Evolutionary conservation across 768 basidiomycete genomes (phyloP), one percentile per base, ranked within the genome.

Genomic region (Lyophyllum shimeji): DNA sequence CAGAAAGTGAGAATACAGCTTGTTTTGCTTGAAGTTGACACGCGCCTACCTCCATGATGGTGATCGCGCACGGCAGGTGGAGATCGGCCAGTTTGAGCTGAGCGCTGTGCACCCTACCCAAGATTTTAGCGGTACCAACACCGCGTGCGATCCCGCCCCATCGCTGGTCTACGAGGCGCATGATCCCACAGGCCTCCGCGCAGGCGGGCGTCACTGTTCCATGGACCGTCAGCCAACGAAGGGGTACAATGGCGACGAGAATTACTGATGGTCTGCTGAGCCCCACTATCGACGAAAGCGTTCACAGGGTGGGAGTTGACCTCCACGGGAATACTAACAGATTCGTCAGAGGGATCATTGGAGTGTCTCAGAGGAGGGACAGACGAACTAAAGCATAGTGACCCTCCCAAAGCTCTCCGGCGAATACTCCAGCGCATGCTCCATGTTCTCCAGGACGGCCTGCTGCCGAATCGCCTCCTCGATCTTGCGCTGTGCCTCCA

Each of bases 241-340:
- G 34, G 34, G 17, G 2, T 18, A 29, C 25, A n/a, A 18, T 7
- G 17, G 17, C 21, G 18, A 4, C 4, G 25, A n/a, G 12, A 11
- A 18, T 27, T 64, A 95, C 95, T 98, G 74, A 98, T 98, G 1
- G 96, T 99, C 59, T 85, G 85, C 65, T 99, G 97, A 11, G 97
- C 97, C 40, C 96, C 97, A 60, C 94, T 97, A 69, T 99, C 97
- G 42, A 99, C 97, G 63, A 99, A 99, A 0, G 97, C 97, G 70
- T 93, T 95, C 34, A 98, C 85, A 3, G 89, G 89, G 57, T 81
- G 79, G 1, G 89, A 88, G 65, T 99, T 99, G 1, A 99, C 93
- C 65, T 98, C 97, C 0, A 95, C 86, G 23, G 87, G 83, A 59
- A 98, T 90, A 63, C 92, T 95, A 55, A 25, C 23, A 8, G 13